A percentile compares a stretch with the other conserved stretches of the same genome.
phyloP scores from a whole-genome alignment of 2,329 filamentous ascomycete genomes.

The Zarea fungicola region DNA sequence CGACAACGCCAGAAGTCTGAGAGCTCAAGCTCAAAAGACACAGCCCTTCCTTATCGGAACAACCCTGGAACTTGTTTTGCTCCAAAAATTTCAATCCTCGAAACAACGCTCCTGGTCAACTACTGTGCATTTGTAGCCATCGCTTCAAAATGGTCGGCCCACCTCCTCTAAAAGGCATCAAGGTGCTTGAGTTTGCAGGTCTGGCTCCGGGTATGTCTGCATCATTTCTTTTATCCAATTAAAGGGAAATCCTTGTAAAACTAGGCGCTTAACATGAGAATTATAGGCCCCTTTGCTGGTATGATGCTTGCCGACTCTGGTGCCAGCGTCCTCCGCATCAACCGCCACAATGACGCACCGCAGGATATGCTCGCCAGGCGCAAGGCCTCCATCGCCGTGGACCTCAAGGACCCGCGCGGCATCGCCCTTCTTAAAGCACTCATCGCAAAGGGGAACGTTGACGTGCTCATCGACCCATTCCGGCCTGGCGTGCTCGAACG shows the following conservation, averaged over 20 bases:
- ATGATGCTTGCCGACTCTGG: constrained; percentile 87
- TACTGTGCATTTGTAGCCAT: neutral
- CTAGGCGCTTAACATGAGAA: neutral
- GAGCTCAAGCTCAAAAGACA: neutral
- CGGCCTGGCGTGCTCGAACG: constrained; percentile 86
- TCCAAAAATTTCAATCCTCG: too few relatives aligned
- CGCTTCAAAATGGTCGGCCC: constrained; percentile 22
- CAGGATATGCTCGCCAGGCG: constrained; percentile 71
- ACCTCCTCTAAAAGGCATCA: constrained; percentile 43
- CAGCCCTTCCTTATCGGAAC: too few relatives aligned
- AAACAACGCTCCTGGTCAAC: too few relatives aligned
- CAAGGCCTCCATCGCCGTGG: constrained; percentile 74
- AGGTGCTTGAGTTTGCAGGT: constrained; percentile 56
- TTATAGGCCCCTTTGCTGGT: constrained; percentile 75
- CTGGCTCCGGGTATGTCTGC: constrained; percentile 56
- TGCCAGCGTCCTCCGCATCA: constrained; percentile 80
- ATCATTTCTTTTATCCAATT: too few relatives aligned
- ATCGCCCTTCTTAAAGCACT: constrained; percentile 62
- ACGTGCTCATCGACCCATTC: constrained; percentile 90
- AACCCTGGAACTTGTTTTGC: too few relatives aligned
- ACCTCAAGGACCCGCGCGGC: constrained; percentile 66
- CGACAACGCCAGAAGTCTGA: neutral
- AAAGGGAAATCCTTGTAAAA: too few relatives aligned
- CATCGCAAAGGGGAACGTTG: constrained; percentile 60
- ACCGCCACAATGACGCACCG: constrained; percentile 51